A percentile compares a stretch with the other conserved stretches of the same genome.
Conservation (phyloP, 2,329 filamentous ascomycete species). For the Stagonosporopsis rhizophila region DNA sequence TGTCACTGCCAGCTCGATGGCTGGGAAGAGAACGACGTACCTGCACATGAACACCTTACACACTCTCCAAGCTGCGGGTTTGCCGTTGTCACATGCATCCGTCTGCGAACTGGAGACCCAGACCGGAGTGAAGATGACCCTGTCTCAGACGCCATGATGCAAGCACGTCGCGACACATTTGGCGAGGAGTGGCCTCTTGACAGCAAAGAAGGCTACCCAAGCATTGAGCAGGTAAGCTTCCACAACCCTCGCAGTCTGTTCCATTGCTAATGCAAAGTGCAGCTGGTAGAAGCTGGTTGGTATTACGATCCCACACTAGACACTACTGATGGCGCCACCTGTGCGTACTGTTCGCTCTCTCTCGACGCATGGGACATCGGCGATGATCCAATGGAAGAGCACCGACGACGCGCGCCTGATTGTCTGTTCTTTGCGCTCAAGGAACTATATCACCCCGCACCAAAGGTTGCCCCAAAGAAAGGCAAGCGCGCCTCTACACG, state of each 20-base stretch:
- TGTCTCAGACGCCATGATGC: constrained; percentile 70
- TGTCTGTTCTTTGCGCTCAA: constrained; percentile 82
- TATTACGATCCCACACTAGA: constrained; percentile 86
- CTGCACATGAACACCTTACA: constrained; percentile 82
- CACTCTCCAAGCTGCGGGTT: constrained; percentile 86
- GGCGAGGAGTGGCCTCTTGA: constrained; percentile 89
- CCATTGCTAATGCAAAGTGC: constrained; percentile 77
- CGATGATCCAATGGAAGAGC: constrained; percentile 92
- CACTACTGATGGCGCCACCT: constrained; percentile 88
- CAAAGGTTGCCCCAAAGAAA: constrained; percentile 32
- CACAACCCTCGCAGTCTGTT: constrained; percentile 59
- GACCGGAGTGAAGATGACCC: constrained; percentile 76
- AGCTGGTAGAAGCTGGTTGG: constrained; percentile 94
- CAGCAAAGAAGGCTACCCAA: constrained; percentile 34
- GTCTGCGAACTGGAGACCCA: constrained; percentile 66
- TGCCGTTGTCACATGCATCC: constrained; percentile 70
- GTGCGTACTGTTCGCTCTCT: constrained; percentile 86
- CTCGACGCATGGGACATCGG: constrained; percentile 94
- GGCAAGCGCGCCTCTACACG: constrained; percentile 36
- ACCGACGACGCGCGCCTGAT: constrained; percentile 76
- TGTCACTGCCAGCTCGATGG: constrained; percentile 86
- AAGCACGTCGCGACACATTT: constrained; percentile 85
- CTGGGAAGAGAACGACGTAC: constrained; percentile 88
- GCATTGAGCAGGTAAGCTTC: constrained; percentile 69
- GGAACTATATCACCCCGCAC: constrained; percentile 59